Conservation (phyloP, 805 yeast genomes). For the Teunomyces atbi region DNA sequence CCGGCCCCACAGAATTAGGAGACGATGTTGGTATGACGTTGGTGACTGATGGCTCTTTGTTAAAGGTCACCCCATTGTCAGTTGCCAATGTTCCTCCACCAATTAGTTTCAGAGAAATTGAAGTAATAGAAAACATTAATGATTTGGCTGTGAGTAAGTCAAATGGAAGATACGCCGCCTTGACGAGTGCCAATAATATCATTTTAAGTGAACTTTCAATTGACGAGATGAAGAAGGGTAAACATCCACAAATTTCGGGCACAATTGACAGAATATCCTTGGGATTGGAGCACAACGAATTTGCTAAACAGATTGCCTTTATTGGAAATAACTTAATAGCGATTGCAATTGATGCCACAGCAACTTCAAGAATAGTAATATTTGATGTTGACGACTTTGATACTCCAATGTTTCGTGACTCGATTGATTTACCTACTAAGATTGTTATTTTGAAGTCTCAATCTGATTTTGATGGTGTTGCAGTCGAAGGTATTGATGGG, state of each 20-base stretch:
- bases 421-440: constrained; percentile 47
- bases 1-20: constrained; percentile 70
- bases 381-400: constrained; percentile 45
- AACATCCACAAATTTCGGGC: constrained; percentile 43
- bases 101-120: constrained; percentile 67
- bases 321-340: constrained; percentile 51
- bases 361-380: constrained; percentile 49
- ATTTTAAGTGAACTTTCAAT: constrained; percentile 44
- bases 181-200: constrained; percentile 44
- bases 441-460: constrained; percentile 56
- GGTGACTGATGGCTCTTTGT: constrained; percentile 74
- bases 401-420: constrained; percentile 40
- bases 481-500: constrained; percentile 65
- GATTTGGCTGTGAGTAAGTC: constrained; percentile 64
- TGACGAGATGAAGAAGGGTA: constrained; percentile 47
- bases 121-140: constrained; percentile 48
- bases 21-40: constrained; percentile 74
- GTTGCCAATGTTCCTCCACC: constrained; percentile 96
- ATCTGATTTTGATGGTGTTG: constrained; percentile 50
- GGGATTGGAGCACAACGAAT: constrained; percentile 38
- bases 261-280: constrained; percentile 33
- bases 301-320: constrained; percentile 64
- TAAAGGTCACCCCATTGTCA: constrained; percentile 77
- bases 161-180: constrained; percentile 57
- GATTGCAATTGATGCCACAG: constrained; percentile 56